Evolutionary conservation across 371 early-diverging fungal genomes (phyloP), one percentile per base, ranked within the genome.

Genomic region (Caulochytrium protostelioides): DNA sequence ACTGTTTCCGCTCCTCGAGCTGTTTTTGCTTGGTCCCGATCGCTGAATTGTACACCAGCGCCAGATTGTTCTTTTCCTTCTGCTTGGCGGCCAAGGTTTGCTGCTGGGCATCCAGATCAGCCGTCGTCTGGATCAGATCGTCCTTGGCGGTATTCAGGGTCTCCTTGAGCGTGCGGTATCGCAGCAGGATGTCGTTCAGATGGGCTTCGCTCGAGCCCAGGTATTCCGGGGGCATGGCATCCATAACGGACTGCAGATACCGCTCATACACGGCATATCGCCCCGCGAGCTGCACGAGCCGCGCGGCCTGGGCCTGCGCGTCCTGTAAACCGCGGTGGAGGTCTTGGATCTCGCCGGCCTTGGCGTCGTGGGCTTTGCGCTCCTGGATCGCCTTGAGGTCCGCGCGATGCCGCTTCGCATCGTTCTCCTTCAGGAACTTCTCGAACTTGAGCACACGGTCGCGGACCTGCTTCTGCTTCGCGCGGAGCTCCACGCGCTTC

Each of bases 391-490:
- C 57, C 39, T 68, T 68, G 2, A 50, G 20, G 34, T 61, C 55
- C 5, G 69, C 69, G 2, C 69, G 32, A 29, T 61, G 58, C 22
- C 64, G 45, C 38, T 68, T 68, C 5, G 69, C 65, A 32, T 68
- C 69, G 37, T 68, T 68, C 35, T 68, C 69, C 29, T 59, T 61
- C 34, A 68, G 32, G 35, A 65, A 65, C 40, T 62, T 62, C 37
- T 68, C 69, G 43, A 68, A 65, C 46, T 65, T 68, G 10, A 50
- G 43, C 6, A 68, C 69, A 3, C 64, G 43, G 14, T 68, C 69
- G 12, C 58, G 35, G 19, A 68, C 55, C 49, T 62, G 63, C 31
- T 57, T 56, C 57, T 68, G 65, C 66, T 60, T 67, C 7, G 57
- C 49, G 14, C 46, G 14, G 1, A 67, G 42, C 41, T 64, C 65